These are phyloP conservation scores for Yarrowia sp. DNA, from an alignment of 805 yeast species.

Conservation along the genomic window DNA sequence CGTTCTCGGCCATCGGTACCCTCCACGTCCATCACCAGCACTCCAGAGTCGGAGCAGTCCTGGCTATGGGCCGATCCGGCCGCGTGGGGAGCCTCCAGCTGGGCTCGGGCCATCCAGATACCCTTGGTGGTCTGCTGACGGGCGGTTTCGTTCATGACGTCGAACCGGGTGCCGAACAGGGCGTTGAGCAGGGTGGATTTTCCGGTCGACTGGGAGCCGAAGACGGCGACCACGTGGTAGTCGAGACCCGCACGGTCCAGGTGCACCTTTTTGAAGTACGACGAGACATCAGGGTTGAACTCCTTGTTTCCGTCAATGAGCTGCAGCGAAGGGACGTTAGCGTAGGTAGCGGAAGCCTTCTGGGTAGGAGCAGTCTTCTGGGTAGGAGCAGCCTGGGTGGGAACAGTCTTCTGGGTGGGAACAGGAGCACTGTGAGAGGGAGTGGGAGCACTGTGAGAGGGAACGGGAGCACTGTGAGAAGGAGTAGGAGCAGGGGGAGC, in stretches of 20 bases:
- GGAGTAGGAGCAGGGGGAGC: too few relatives aligned
- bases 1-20: constrained; percentile 98
- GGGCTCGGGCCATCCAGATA: constrained; percentile 73
- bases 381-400: not conserved
- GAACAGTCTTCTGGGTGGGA: not conserved
- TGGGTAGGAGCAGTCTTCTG: not conserved
- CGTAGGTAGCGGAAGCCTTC: not conserved
- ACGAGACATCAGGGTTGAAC: constrained; percentile 54
- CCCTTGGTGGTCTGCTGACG: constrained; percentile 94
- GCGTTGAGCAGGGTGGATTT: constrained; percentile 90
- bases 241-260: constrained; percentile 62
- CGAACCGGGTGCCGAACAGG: constrained; percentile 84
- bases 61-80: not conserved
- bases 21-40: constrained; percentile 94
- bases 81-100: constrained; percentile 7
- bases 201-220: constrained; percentile 97
- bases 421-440: not conserved
- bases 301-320: constrained; percentile 66
- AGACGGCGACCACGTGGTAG: constrained; percentile 92
- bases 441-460: too few relatives aligned
- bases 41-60: constrained; percentile 48
- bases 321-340: constrained; percentile 56
- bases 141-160: constrained; percentile 86
- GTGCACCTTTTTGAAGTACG: constrained; percentile 52
- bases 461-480: too few relatives aligned